Conservation (phyloP, 164 flowering plant species). For the Aristolochia contorta region DNA sequence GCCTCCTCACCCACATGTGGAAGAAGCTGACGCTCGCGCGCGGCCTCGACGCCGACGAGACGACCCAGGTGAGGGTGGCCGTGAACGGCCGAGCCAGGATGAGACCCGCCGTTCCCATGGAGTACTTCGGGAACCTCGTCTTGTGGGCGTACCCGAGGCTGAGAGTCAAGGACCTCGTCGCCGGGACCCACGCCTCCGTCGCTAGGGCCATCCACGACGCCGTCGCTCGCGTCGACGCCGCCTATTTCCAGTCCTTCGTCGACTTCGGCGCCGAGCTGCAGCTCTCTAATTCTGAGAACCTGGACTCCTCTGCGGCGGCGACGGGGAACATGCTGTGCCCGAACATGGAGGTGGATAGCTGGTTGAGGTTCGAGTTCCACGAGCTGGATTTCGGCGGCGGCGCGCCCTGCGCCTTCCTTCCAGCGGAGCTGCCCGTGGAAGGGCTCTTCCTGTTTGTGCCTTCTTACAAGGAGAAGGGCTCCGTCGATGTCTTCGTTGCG, state of each 20-base stretch:
- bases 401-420: constrained; percentile 10
- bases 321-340: constrained; percentile 1
- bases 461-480: constrained; percentile 4
- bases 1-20: constrained; percentile 11
- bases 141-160: constrained; percentile 10
- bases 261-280: no score
- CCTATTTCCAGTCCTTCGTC: constrained; percentile 12
- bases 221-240: constrained; percentile 2
- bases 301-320: neutral
- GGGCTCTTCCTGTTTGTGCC: constrained; percentile 10
- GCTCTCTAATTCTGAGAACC: no score
- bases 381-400: constrained; percentile 16
- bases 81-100: constrained; percentile 9
- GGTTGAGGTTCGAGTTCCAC: constrained; percentile 10
- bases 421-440: constrained; percentile 9
- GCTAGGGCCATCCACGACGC: constrained; percentile 13
- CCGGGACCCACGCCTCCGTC: neutral
- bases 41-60: neutral
- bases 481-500: constrained; percentile 1
- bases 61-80: constrained; percentile 7
- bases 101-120: constrained; percentile 9
- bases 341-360: constrained; percentile 13
- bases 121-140: constrained; percentile 14
- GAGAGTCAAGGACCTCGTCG: constrained; percentile 8
- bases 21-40: constrained; percentile 5